Percentiles rank a stretch among this genome's conserved stretches.
phyloP scores from a whole-genome alignment of 176 grass and related monocot genomes.

The Secale cereale region DNA sequence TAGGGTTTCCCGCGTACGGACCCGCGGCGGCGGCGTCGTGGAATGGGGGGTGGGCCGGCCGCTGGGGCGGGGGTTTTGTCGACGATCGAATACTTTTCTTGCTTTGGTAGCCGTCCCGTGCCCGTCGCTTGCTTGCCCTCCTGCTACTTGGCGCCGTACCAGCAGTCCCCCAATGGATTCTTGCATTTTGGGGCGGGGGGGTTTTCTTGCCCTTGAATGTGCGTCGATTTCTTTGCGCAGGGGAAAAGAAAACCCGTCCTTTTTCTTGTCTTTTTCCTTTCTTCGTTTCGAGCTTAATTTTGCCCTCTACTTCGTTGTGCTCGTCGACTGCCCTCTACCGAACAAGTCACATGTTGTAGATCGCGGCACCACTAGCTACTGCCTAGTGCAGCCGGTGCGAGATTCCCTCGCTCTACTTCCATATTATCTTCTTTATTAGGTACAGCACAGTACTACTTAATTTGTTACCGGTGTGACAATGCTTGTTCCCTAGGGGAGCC shows the following conservation, averaged over 20 bases:
- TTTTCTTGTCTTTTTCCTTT: too few relatives aligned
- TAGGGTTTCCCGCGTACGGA: background rate
- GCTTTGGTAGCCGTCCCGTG: background rate
- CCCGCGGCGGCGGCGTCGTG: background rate
- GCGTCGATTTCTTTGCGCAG: background rate
- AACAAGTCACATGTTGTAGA: background rate
- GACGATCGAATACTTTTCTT: background rate
- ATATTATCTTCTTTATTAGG: background rate
- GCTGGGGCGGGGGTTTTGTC: background rate
- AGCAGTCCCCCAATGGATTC: background rate
- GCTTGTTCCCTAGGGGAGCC: background rate
- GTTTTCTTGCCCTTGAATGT: background rate
- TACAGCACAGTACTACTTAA: background rate
- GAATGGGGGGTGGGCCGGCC: background rate
- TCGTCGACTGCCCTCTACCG: background rate
- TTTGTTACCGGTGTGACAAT: background rate
- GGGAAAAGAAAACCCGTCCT: background rate
- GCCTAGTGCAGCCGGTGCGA: background rate
- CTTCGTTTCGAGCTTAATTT: background rate
- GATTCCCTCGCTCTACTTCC: background rate
- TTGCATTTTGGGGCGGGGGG: background rate
- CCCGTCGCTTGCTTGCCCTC: background rate
- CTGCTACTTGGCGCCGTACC: background rate
- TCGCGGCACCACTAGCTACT: background rate
- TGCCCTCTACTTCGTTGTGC: background rate